phyloP scores from a whole-genome alignment of 1,139 yeast genomes.

The Yamadazyma diddensiae region DNA sequence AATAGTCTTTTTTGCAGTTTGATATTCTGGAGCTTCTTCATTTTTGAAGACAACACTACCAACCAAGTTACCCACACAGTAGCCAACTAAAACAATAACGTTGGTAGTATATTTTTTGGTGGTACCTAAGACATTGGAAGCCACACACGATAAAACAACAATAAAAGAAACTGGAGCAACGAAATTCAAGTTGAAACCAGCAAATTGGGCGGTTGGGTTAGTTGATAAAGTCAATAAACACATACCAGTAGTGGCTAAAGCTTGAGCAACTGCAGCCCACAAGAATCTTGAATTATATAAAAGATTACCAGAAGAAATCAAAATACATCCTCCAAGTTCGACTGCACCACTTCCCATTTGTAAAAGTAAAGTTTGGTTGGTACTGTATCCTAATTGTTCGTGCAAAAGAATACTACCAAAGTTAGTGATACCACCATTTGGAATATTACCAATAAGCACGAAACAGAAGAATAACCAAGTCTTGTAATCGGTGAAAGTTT shows the following conservation, averaged over 20 bases:
- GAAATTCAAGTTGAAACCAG: conserved; percentile 32
- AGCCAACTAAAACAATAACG: conserved; percentile 58
- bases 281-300: conserved; percentile 34
- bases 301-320: conserved; percentile 17
- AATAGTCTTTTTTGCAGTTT: conserved; percentile 40
- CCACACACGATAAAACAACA: conserved; percentile 44
- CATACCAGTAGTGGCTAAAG: conserved; percentile 32
- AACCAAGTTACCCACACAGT: conserved; percentile 63
- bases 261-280: conserved; percentile 40
- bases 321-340: conserved; percentile 39
- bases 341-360: conserved; percentile 37
- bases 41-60: conserved; percentile 68
- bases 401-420: conserved; percentile 45
- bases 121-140: conserved; percentile 66
- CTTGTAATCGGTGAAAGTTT: conserved; percentile 1
- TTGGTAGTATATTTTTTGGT: conserved; percentile 62
- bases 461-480: conserved; percentile 29
- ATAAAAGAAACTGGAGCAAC: conserved; percentile 41
- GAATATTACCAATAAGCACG: conserved; percentile 26
- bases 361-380: conserved; percentile 26
- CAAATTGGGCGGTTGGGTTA: conserved; percentile 31
- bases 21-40: conserved; percentile 50
- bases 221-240: conserved; percentile 49
- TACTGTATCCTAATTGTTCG: conserved; percentile 40
- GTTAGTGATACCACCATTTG: conserved; percentile 38